These are phyloP conservation scores for Xerocomellus amylosporus DNA, from an alignment of 768 basidiomycete genomes.

Conservation along the genomic window DNA sequence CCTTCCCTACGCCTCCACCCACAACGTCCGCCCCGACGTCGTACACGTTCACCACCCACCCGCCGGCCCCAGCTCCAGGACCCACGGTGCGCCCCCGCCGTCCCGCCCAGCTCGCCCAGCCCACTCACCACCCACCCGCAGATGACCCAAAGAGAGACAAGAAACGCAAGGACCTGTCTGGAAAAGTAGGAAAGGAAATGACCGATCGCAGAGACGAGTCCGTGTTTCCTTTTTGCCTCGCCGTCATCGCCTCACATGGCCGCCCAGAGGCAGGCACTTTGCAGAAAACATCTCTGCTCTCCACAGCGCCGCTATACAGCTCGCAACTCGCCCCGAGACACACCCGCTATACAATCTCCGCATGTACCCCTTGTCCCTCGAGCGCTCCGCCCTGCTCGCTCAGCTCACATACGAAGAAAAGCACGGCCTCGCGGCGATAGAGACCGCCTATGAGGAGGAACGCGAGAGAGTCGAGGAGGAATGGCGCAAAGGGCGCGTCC, in stretches of 20 bases:
- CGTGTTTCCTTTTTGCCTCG: constrained; percentile 24
- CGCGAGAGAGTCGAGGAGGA: constrained; percentile 78
- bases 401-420: constrained; percentile 67
- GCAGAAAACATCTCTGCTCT: constrained; percentile 60
- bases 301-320: constrained; percentile 56
- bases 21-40: constrained; percentile 39
- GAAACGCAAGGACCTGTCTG: constrained; percentile 66
- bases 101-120: constrained; percentile 9
- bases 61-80: constrained; percentile 43
- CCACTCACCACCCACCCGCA: constrained; percentile 29
- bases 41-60: constrained; percentile 40
- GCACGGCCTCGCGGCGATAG: constrained; percentile 61
- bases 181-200: constrained; percentile 70
- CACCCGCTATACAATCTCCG: constrained; percentile 66
- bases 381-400: constrained; percentile 71
- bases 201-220: constrained; percentile 75
- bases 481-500: constrained; percentile 70
- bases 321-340: constrained; percentile 66
- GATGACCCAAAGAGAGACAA: constrained; percentile 60
- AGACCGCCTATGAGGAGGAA: constrained; percentile 76
- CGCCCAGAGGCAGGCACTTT: constrained; percentile 55
- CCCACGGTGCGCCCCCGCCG: constrained; percentile 36
- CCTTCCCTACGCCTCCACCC: constrained; percentile 51
- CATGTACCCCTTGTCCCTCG: constrained; percentile 68
- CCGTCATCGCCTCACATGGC: constrained; percentile 11